Conservation (phyloP, 2,329 filamentous ascomycete species). For the Aspergillus thermomutatus region DNA sequence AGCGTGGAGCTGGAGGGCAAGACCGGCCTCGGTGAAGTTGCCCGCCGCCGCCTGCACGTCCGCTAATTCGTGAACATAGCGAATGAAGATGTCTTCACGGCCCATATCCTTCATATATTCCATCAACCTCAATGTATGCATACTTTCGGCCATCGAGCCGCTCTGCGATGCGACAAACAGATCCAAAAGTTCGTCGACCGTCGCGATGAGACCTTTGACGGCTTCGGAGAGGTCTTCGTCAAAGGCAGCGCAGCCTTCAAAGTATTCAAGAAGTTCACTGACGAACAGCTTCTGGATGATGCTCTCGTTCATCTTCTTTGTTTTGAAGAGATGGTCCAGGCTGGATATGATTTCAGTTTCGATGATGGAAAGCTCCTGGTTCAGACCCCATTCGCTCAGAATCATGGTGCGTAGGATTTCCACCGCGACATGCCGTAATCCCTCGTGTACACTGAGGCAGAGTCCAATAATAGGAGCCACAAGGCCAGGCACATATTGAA, state of each 20-base stretch:
- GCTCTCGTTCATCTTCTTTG: constrained; percentile 80
- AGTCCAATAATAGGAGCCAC: constrained; percentile 90
- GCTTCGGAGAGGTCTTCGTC: constrained; percentile 74
- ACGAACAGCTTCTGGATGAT: constrained; percentile 92
- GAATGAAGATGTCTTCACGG: constrained; percentile 93
- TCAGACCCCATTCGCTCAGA: constrained; percentile 94
- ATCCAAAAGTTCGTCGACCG: constrained; percentile 86
- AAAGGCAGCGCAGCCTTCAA: constrained; percentile 65
- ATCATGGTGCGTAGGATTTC: constrained; percentile 97
- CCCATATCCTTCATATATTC: constrained; percentile 96
- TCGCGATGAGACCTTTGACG: constrained; percentile 73
- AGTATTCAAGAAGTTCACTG: constrained; percentile 75
- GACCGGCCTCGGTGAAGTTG: constrained; percentile 81
- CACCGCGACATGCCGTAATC: constrained; percentile 82
- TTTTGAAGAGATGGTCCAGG: constrained; percentile 84
- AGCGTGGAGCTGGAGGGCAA: constrained; percentile 85
- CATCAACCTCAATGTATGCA: constrained; percentile 88
- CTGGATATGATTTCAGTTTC: constrained; percentile 97
- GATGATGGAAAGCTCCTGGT: constrained; percentile 84
- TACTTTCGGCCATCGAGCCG: constrained; percentile 70
- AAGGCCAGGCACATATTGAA: constrained; percentile 92
- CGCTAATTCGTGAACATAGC: constrained; percentile 90
- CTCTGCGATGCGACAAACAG: constrained; percentile 86
- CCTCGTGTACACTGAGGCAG: constrained; percentile 92
- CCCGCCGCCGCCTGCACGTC: constrained; percentile 69